Percentiles rank a stretch among this genome's conserved stretches.
Evolutionary conservation across 441 rosid genomes (phyloP).

Genomic region (Adansonia grandidieri): DNA sequence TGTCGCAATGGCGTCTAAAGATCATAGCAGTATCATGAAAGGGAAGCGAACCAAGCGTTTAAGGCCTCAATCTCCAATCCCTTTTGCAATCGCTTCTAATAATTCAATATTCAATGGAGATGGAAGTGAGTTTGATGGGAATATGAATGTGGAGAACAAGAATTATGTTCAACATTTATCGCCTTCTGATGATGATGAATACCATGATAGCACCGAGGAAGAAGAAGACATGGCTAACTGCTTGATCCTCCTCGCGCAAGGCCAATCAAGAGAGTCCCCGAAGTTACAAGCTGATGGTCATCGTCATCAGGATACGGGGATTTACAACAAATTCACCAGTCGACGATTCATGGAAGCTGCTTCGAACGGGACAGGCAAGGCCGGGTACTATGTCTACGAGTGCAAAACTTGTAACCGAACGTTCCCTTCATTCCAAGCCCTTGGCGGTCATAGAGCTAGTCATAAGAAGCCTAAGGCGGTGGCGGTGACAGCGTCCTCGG

Average conservation of each 20-base stretch:
- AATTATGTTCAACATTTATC: neutral
- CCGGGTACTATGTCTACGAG: slow-evolving; percentile 80
- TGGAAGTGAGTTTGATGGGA: neutral
- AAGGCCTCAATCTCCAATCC: slow-evolving; percentile 65
- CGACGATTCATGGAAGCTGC: slow-evolving; percentile 69
- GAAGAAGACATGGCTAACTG: slow-evolving; percentile 97
- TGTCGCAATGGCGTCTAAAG: slow-evolving; percentile 37
- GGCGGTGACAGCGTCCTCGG: slow-evolving; percentile 21
- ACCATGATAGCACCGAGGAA: slow-evolving; percentile 50
- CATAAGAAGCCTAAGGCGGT: slow-evolving; percentile 72
- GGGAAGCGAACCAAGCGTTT: slow-evolving; percentile 85
- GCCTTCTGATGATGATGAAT: slow-evolving; percentile 41
- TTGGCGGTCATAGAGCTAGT: slow-evolving; percentile 95
- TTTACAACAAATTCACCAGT: slow-evolving; percentile 54
- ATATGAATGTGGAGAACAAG: neutral
- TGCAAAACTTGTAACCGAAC: slow-evolving; percentile 90
- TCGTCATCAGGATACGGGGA: slow-evolving; percentile 10
- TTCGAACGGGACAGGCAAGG: slow-evolving; percentile 49
- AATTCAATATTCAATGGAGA: slow-evolving; percentile 34
- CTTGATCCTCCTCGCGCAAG: slow-evolving; percentile 83
- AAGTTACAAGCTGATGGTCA: slow-evolving; percentile 17
- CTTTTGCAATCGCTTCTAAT: slow-evolving; percentile 42
- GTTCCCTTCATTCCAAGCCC: slow-evolving; percentile 92
- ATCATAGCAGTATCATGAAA: slow-evolving; percentile 51
- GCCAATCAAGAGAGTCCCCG: slow-evolving; percentile 40